Evolutionary conservation across 1,284 basidiomycete species (phyloP).

Genomic region (Pseudozyma tsukubaensis): DNA sequence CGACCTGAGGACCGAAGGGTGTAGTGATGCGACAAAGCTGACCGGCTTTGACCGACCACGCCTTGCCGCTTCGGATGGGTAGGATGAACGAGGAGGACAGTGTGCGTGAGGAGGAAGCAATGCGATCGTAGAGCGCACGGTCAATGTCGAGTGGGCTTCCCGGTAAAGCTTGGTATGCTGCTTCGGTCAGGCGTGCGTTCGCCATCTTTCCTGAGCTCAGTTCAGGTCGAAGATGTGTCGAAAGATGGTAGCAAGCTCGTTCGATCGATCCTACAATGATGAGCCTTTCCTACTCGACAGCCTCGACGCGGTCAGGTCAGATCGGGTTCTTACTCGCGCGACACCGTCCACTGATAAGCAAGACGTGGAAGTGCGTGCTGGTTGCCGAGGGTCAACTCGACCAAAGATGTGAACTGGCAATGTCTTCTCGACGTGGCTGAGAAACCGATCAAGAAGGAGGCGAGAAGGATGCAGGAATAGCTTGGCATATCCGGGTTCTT

Average conservation of each 20-base stretch:
- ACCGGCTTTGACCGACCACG: slow-evolving; percentile 21
- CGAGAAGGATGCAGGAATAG: too few relatives aligned
- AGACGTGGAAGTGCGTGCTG: not conserved
- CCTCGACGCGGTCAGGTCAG: too few relatives aligned
- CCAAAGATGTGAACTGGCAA: too few relatives aligned
- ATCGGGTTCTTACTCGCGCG: too few relatives aligned
- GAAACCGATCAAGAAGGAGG: too few relatives aligned
- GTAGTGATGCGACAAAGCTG: slow-evolving; percentile 24
- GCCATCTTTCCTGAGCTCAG: not conserved
- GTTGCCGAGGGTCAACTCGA: not conserved
- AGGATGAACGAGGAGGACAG: slow-evolving; percentile 6
- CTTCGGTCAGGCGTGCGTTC: slow-evolving; percentile 15
- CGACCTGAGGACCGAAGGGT: slow-evolving; percentile 17
- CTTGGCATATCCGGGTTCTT: too few relatives aligned
- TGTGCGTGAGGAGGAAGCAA: slow-evolving; percentile 3
- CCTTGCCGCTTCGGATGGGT: slow-evolving; percentile 25
- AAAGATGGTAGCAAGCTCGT: too few relatives aligned
- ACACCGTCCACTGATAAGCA: too few relatives aligned
- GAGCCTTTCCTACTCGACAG: too few relatives aligned
- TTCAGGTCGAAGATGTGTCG: too few relatives aligned
- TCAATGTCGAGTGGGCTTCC: slow-evolving; percentile 16
- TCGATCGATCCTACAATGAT: too few relatives aligned
- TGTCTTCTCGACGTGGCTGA: too few relatives aligned
- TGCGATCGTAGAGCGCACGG: slow-evolving; percentile 16
- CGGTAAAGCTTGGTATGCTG: slow-evolving; percentile 22